Base-by-base conservation (phyloP, 768 basidiomycete species). In the Phaeotremella skinneri region DNA sequence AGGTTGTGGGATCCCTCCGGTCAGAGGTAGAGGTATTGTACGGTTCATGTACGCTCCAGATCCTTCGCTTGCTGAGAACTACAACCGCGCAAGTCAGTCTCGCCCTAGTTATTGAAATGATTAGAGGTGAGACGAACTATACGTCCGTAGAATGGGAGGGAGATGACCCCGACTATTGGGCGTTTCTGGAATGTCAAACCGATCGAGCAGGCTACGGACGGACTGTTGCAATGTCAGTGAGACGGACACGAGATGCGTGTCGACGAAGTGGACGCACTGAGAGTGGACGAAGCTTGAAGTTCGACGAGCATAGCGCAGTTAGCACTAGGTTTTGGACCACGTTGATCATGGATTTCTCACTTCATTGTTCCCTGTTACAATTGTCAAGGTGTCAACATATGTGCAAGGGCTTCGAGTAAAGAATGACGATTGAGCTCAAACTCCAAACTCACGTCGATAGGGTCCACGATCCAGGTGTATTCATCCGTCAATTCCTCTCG, bases 401-500 rank as follows among this genome's bases (percentile, higher is more conserved):
- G 17, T 37, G 9, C 31, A 4, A 31, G 27, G 5, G 20, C 17
- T n/a, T n/a, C n/a, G n/a, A n/a, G n/a, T n/a, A n/a, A n/a, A n/a
- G n/a, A n/a, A n/a, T n/a, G n/a, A n/a, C n/a, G n/a, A n/a, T n/a
- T n/a, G n/a, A n/a, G n/a, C n/a, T n/a, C n/a, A n/a, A n/a, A n/a
- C 11, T 13, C 23, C 11, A 7, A 21, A 63, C 69, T 52, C 39
- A 70, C 92, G 55, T 78, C 79, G 57, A 96, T 94, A 30, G 93
- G 93, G 75, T 98, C 93, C 43, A 94, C 89, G 67, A 93, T 94
- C 80, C 88, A 98, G 0, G 93, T 97, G 2, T 90, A 91, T 27
- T 86, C 85, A 66, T 94, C 88, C 2, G 89, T 89, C 59, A 93
- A 75, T 2, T 84, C 81, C 6, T 58, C 49, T 82, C 49, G 80